These are phyloP conservation scores for Heterobasidion occidentale DNA, from an alignment of 1,284 basidiomycete genomes.

Conservation along the genomic window DNA sequence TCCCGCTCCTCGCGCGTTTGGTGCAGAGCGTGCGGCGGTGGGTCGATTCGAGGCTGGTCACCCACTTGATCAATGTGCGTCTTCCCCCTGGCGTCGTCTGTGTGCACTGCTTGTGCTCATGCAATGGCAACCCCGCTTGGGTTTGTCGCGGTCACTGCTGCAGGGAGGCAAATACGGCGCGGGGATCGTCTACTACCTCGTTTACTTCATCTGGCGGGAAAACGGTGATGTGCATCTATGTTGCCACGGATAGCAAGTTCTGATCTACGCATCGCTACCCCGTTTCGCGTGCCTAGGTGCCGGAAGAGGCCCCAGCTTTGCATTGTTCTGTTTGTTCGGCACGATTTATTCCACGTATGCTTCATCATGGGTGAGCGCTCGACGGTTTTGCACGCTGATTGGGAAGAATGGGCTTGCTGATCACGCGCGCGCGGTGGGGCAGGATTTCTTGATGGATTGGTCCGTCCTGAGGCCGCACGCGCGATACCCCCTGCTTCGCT, in stretches of 20 bases:
- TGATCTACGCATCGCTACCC: conserved; percentile 8
- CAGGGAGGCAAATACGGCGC: conserved; percentile 71
- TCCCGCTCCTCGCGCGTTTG: conserved; percentile 34
- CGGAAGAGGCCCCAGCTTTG: conserved; percentile 33
- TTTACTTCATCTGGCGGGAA: conserved; percentile 72
- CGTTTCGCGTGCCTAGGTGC: background rate
- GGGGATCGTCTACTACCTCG: conserved; percentile 55
- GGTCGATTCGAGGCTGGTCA: conserved; percentile 60
- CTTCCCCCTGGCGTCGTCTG: background rate
- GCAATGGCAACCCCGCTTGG: background rate
- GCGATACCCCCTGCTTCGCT: conserved; percentile 60
- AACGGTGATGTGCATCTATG: conserved; percentile 31
- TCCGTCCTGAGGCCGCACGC: conserved; percentile 59
- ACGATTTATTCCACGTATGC: conserved; percentile 66
- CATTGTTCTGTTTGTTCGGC: conserved; percentile 59
- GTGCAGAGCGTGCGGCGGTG: conserved; percentile 4
- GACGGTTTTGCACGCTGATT: background rate
- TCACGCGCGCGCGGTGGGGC: background rate
- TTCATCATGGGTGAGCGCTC: conserved; percentile 60
- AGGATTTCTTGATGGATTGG: conserved; percentile 84
- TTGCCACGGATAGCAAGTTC: background rate
- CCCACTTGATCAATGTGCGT: conserved; percentile 82
- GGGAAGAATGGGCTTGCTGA: background rate
- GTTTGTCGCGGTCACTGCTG: background rate
- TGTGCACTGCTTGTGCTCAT: background rate